Conservation (phyloP, 169 alveolate genomes). For the Plasmodium adleri region DNA sequence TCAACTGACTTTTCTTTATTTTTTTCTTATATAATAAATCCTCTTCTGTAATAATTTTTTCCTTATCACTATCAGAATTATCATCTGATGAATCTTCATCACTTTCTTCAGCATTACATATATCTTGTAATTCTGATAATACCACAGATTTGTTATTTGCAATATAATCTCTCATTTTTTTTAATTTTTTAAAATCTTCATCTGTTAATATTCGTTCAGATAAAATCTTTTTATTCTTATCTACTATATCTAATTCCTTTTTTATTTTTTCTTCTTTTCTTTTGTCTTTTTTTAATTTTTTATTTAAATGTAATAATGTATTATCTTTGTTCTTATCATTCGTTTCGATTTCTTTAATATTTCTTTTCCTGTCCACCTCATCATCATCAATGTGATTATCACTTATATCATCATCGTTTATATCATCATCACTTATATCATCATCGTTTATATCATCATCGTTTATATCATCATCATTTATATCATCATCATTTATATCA, state of each 20-base stretch:
- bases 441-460: not conserved
- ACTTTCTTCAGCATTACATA: conserved; percentile 27
- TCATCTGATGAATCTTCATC: conserved; percentile 18
- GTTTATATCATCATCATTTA: too few species aligned
- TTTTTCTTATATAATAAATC: conserved; percentile 36
- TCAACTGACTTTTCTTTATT: conserved; percentile 29
- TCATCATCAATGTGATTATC: not conserved
- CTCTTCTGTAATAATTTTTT: conserved; percentile 47
- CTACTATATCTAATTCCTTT: not conserved
- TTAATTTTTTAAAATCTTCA: conserved; percentile 50
- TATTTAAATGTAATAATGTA: not conserved
- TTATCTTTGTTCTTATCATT: not conserved
- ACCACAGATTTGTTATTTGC: conserved; percentile 20
- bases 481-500: too few species aligned
- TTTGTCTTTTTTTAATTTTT: conserved; percentile 5
- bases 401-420: too few species aligned
- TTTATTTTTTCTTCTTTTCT: conserved; percentile 31
- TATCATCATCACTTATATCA: not conserved
- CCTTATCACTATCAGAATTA: conserved; percentile 16
- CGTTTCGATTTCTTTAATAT: not conserved
- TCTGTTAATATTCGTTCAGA: conserved; percentile 50
- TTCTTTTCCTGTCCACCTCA: not conserved
- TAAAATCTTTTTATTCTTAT: conserved; percentile 13
- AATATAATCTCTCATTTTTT: conserved; percentile 39
- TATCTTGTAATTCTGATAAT: conserved; percentile 32